Base-by-base conservation (phyloP, 179 eudicot genomes). In the Carnegiea gigantea region DNA sequence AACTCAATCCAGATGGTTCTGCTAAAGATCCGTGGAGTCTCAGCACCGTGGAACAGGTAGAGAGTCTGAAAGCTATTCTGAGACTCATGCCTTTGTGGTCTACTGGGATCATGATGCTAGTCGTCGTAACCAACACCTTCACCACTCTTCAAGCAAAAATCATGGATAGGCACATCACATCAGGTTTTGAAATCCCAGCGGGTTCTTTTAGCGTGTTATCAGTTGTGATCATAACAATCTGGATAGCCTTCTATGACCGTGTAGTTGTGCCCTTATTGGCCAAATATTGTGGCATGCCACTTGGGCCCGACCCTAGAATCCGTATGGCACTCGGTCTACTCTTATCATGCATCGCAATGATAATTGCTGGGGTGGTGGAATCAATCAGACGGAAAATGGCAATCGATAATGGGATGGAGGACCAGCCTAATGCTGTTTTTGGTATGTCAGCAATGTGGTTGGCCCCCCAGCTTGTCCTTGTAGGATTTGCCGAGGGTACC, bases 1-100 rank as follows among this genome's bases (percentile, higher is more conserved):
- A 86, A 38, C 21, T 82, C 62, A 84, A 62, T 24, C 51, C 83
- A 2, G 88, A 86, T 65, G 93, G 91, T 33, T 49, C 64, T 2
- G 77, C 86, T 8, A 60, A 57, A n/a, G 60, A 82, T 33, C 80
- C 89, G 6, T 86, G 89, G 91, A 80, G 57, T 17, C 85, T 91
- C 44, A 86, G 90, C 87, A 89, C 90, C 3, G 88, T 93, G 9
- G 89, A 91, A 43, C 86, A 89, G 75, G 93, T 93, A 6, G 91
- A 93, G 72, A 89, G 82, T 72, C 83, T 91, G 5, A 93, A 93
- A 83, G 70, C 90, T 0, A 67, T 93, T 0, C 24, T 90, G 13
- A 87, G 84, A 71, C 82, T 90, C 43, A 24, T 93, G 44, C 95
- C 95, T 12, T 77, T 93, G 76, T 91, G 95, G 90, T 87, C 91